Conservation (phyloP, 2,329 filamentous ascomycete genomes). For the Fragosphaeria purpurea region DNA sequence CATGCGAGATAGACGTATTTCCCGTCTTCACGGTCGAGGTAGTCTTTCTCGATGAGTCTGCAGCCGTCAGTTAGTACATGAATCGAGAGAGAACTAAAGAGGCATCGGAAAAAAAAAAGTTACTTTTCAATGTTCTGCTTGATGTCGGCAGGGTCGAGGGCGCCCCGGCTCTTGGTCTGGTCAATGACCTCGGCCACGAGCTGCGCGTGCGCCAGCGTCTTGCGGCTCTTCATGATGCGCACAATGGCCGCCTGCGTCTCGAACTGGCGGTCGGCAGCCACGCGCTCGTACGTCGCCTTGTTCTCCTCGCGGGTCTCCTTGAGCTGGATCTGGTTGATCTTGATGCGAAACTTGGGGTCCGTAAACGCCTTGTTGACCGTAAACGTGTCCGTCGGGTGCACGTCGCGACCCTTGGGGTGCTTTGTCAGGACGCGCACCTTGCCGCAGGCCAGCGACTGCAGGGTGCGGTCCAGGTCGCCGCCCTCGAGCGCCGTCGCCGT, state of each 20-base stretch:
- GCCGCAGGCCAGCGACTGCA: conserved; percentile 90
- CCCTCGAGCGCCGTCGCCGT: conserved; percentile 65
- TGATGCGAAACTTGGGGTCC: conserved; percentile 79
- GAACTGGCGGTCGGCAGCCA: conserved; percentile 81
- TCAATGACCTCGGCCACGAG: conserved; percentile 87
- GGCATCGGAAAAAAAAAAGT: conserved; percentile 23
- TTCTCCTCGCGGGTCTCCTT: conserved; percentile 96
- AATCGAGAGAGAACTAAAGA: conserved; percentile 1
- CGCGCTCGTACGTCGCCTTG: conserved; percentile 82
- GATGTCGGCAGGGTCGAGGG: conserved; percentile 75
- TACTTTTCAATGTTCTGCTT: conserved; percentile 96
- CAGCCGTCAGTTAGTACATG: background rate
- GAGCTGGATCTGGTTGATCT: conserved; percentile 97
- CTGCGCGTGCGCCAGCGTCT: conserved; percentile 76
- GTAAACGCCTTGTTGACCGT: conserved; percentile 67
- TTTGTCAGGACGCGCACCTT: conserved; percentile 78
- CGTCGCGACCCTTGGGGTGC: conserved; percentile 73
- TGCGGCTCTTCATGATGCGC: conserved; percentile 90
- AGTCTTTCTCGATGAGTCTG: conserved; percentile 86
- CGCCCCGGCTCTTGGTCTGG: conserved; percentile 76
- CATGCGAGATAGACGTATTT: conserved; percentile 62
- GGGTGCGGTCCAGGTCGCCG: conserved; percentile 72
- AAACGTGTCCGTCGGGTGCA: conserved; percentile 72
- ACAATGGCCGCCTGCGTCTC: conserved; percentile 97
- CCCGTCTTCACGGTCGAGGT: conserved; percentile 70